Percentiles rank a stretch among this genome's conserved stretches.
Evolutionary conservation across 129 eudicot species (phyloP).

Genomic region (Arctium lappa): DNA sequence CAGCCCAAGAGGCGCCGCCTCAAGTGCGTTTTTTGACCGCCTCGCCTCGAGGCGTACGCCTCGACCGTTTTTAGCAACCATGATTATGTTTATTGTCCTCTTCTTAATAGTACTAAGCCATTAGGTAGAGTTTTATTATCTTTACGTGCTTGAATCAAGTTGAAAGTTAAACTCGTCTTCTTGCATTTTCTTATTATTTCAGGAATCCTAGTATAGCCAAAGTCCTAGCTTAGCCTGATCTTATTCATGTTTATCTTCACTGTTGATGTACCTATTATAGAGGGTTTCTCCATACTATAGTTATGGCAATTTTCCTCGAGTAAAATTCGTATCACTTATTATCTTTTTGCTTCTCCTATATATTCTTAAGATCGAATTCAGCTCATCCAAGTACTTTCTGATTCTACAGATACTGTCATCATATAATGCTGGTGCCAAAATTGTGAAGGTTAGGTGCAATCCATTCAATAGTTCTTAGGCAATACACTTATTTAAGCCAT

Average conservation of each 20-base stretch:
- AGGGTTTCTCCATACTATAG: neutral
- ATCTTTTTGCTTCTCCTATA: neutral
- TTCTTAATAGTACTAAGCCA: neutral
- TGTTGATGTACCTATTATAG: neutral
- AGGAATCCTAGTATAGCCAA: conserved; percentile 1
- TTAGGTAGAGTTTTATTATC: neutral
- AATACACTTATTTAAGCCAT: neutral
- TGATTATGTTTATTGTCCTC: neutral
- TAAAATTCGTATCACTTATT: neutral
- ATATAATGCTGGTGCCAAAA: conserved; percentile 71
- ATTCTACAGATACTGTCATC: conserved; percentile 64
- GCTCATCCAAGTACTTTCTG: conserved; percentile 2
- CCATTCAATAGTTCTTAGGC: neutral
- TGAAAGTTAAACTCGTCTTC: neutral
- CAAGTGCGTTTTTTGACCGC: no score
- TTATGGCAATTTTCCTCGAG: neutral
- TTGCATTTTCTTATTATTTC: neutral
- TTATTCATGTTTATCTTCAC: neutral
- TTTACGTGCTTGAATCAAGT: neutral
- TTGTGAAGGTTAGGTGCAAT: conserved; percentile 60
- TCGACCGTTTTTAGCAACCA: no score
- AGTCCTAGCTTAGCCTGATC: neutral
- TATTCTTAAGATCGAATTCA: neutral
- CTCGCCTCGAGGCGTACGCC: no score
- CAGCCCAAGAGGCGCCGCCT: no score